Conservation (phyloP, 2,329 filamentous ascomycete species). For the Clonostachys rhizophaga region DNA sequence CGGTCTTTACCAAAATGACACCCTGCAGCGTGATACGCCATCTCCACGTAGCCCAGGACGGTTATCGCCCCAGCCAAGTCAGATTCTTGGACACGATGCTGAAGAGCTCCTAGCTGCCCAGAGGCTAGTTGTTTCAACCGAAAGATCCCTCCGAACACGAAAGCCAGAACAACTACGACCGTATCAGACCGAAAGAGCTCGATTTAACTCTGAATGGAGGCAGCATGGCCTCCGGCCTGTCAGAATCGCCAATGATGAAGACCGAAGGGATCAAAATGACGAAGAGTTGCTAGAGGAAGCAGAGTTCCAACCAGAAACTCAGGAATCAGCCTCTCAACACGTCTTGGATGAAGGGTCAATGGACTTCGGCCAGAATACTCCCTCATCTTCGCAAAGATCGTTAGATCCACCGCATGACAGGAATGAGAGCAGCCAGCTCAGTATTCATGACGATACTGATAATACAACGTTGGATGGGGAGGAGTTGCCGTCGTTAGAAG, state of each 20-base stretch:
- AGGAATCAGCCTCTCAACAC: slow-evolving; percentile 25
- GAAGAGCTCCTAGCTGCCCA: slow-evolving; percentile 12
- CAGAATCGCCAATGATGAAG: slow-evolving; percentile 26
- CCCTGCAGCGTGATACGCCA: too few relatives aligned
- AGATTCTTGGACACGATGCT: slow-evolving; percentile 6
- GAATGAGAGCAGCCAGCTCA: slow-evolving; percentile 23
- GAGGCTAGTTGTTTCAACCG: slow-evolving; percentile 21
- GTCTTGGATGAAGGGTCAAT: slow-evolving; percentile 23
- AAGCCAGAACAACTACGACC: slow-evolving; percentile 59
- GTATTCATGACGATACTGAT: slow-evolving; percentile 26
- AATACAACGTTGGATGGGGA: slow-evolving; percentile 27
- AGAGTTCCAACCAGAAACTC: slow-evolving; percentile 48
- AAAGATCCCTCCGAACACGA: slow-evolving; percentile 50
- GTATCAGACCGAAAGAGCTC: slow-evolving; percentile 50
- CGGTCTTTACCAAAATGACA: too few relatives aligned
- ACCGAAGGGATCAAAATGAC: slow-evolving; percentile 24
- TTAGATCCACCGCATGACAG: slow-evolving; percentile 14
- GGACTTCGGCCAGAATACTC: too few relatives aligned
- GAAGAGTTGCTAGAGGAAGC: slow-evolving; percentile 42
- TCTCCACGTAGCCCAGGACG: too few relatives aligned
- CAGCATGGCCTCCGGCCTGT: slow-evolving; percentile 50
- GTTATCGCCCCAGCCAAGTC: slow-evolving; percentile 6
- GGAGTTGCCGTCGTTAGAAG: slow-evolving; percentile 28
- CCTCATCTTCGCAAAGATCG: slow-evolving; percentile 20
- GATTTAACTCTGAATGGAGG: slow-evolving; percentile 47